Conservation (phyloP, 2,329 filamentous ascomycete species). For the Calycina herbarum region DNA sequence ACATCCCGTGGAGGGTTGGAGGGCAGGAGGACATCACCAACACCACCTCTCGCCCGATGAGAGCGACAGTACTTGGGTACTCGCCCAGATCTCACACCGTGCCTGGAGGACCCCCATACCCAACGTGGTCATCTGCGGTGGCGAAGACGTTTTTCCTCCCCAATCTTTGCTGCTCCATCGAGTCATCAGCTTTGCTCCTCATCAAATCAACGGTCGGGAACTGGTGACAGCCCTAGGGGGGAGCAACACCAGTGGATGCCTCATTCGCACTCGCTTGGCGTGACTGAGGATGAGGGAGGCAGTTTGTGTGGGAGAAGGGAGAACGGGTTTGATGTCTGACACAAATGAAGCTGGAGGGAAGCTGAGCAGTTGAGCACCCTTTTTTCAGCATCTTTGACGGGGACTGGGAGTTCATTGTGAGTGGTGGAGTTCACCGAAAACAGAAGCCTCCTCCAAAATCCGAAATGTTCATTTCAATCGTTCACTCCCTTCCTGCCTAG, state of each 20-base stretch:
- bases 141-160: background rate
- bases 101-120: background rate
- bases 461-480: background rate
- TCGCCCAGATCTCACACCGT: slow-evolving; percentile 3
- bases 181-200: background rate
- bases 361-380: slow-evolving; percentile 1
- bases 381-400: background rate
- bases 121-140: background rate
- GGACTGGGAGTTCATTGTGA: background rate
- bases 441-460: background rate
- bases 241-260: background rate
- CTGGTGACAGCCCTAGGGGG: background rate
- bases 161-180: background rate
- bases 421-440: background rate
- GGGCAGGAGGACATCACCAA: background rate
- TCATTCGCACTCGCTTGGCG: slow-evolving; percentile 2
- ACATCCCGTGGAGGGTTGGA: background rate
- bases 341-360: slow-evolving; percentile 5
- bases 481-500: background rate
- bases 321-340: slow-evolving; percentile 10
- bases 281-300: background rate
- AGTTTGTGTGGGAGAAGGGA: background rate
- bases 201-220: background rate
- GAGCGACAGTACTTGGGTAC: background rate
- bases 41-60: background rate